Evolutionary conservation across 305 asterid genomes (phyloP).

Genomic region (Fraxinus sp.): DNA sequence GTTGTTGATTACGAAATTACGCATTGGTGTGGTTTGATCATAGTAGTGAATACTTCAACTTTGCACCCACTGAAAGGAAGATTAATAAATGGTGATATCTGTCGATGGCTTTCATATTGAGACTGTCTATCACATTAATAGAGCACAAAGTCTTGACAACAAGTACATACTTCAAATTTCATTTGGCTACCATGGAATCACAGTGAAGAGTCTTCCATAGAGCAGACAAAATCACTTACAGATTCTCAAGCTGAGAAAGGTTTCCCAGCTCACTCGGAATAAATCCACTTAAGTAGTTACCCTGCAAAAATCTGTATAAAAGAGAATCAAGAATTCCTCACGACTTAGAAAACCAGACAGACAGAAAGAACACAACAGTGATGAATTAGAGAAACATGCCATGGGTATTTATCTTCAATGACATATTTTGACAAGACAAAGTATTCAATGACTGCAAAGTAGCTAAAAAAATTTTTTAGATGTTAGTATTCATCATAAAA

Average conservation of each 20-base stretch:
- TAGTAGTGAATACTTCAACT: background rate
- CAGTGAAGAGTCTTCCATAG: background rate
- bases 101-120: conserved; percentile 8
- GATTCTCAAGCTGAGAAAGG: conserved; percentile 67
- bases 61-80: background rate
- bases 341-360: conserved; percentile 19
- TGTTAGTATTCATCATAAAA: conserved; percentile 12
- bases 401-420: background rate
- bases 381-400: conserved; percentile 14
- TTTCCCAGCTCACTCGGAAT: conserved; percentile 87
- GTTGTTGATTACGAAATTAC: background rate
- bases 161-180: background rate
- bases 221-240: conserved; percentile 50
- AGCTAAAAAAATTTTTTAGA: background rate
- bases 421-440: background rate
- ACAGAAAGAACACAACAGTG: background rate
- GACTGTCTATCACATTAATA: conserved; percentile 15
- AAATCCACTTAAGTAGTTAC: conserved; percentile 81
- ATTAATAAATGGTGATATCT: conserved; percentile 11
- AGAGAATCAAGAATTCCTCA: conserved; percentile 22
- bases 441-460: conserved; percentile 4
- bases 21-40: background rate
- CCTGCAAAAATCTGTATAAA: conserved; percentile 81
- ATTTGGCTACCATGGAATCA: background rate
- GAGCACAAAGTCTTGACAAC: background rate